phyloP scores from a whole-genome alignment of 768 basidiomycete species.

The Macrolepiota fuliginosa region DNA sequence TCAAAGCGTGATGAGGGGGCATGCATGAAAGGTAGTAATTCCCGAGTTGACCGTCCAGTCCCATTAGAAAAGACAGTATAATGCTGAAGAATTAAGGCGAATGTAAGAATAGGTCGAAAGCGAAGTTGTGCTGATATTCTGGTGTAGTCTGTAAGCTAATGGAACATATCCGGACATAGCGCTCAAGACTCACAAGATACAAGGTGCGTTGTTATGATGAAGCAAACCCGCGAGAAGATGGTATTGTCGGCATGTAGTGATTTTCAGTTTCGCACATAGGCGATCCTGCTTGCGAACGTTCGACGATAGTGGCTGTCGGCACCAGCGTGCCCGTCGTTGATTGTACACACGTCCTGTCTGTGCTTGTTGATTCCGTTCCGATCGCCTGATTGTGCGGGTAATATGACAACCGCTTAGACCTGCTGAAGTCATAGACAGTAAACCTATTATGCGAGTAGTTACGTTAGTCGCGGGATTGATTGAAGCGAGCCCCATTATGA shows the following conservation, averaged over 20 bases:
- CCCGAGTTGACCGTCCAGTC: background rate
- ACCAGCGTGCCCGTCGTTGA: slow-evolving; percentile 41
- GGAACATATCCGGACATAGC: background rate
- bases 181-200: slow-evolving; percentile 12
- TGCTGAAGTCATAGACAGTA: slow-evolving; percentile 82
- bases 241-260: slow-evolving; percentile 23
- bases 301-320: slow-evolving; percentile 46
- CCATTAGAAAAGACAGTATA: slow-evolving; percentile 4
- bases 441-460: slow-evolving; percentile 50
- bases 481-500: background rate
- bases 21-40: background rate
- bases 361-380: slow-evolving; percentile 37
- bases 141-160: background rate
- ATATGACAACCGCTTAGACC: slow-evolving; percentile 74
- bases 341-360: slow-evolving; percentile 39
- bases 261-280: slow-evolving; percentile 34
- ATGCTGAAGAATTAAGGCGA: slow-evolving; percentile 1
- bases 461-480: background rate
- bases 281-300: slow-evolving; percentile 46
- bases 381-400: slow-evolving; percentile 79
- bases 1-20: background rate
- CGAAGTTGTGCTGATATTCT: background rate
- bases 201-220: background rate
- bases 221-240: slow-evolving; percentile 9
- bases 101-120: background rate